phyloP scores from a whole-genome alignment of 257 asterid genomes.

The Verbena officinalis region DNA sequence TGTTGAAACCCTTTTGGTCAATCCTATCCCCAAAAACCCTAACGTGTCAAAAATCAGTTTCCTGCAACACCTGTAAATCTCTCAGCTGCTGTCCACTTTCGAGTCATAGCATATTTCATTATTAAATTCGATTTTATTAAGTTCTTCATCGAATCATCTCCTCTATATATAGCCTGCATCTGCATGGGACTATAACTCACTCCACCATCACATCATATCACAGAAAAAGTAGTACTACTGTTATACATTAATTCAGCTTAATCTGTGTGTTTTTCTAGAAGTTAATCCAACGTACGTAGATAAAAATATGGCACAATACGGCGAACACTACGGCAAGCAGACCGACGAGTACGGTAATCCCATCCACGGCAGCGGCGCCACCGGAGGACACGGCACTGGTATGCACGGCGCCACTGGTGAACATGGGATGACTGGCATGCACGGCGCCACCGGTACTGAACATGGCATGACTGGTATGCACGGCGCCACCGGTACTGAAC shows the following conservation, averaged over 20 bases:
- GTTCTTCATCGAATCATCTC: background rate
- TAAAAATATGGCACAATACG: conserved; percentile 57
- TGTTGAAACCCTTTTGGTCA: background rate
- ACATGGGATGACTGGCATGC: conserved; percentile 37
- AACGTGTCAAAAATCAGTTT: background rate
- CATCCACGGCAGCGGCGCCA: conserved; percentile 28
- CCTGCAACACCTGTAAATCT: background rate
- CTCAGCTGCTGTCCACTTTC: background rate
- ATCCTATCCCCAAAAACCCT: background rate
- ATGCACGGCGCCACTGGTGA: conserved; percentile 36
- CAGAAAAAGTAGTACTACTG: no score
- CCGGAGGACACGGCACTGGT: conserved; percentile 35
- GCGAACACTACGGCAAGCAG: conserved; percentile 28
- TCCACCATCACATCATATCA: background rate
- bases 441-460: conserved; percentile 34
- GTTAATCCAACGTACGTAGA: background rate
- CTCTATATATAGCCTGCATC: background rate
- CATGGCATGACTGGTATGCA: background rate
- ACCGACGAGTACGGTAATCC: conserved; percentile 74
- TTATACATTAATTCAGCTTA: background rate
- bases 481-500: conserved; percentile 17
- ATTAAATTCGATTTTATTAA: no score
- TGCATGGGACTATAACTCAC: background rate
- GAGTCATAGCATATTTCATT: background rate
- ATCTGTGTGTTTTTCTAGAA: background rate